Percentiles rank a stretch among this genome's conserved stretches.
These are phyloP conservation scores for Linnemannia elongata DNA, from an alignment of 192 early-diverging fungal species.

Conservation along the genomic window DNA sequence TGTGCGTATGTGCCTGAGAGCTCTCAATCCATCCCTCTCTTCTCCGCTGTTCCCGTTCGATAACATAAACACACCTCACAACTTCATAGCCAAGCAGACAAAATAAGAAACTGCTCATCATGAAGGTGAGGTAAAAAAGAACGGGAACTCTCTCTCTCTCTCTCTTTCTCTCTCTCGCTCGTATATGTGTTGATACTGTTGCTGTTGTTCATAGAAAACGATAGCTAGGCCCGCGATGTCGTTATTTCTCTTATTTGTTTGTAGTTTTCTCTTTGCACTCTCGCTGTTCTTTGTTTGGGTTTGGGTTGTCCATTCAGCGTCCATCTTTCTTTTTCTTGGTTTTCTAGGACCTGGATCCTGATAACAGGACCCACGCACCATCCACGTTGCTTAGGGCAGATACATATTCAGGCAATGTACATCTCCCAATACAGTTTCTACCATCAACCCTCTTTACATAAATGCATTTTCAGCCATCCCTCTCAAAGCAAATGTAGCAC, in stretches of 20 bases:
- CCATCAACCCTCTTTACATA: too few species aligned
- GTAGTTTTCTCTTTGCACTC: not conserved
- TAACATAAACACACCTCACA: not conserved
- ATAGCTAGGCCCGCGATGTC: not conserved
- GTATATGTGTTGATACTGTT: not conserved
- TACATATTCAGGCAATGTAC: not conserved
- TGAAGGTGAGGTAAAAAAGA: not conserved
- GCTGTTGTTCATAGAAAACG: not conserved
- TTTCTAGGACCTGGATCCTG: not conserved
- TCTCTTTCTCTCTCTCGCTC: too few species aligned
- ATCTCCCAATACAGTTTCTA: not conserved
- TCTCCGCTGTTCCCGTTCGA: not conserved
- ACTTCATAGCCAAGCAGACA: not conserved
- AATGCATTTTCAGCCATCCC: too few species aligned
- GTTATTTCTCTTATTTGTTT: not conserved
- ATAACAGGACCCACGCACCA: not conserved
- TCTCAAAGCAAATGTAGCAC: not conserved
- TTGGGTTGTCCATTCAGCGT: not conserved
- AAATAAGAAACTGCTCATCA: not conserved
- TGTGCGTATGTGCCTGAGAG: not conserved
- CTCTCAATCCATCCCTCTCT: not conserved
- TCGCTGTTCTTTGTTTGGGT: not conserved
- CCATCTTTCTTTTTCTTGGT: not conserved
- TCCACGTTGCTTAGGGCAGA: not conserved
- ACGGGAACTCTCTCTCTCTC: not conserved